Base-by-base conservation (phyloP, 116 monocot genomes). In the Zostera marina region DNA sequence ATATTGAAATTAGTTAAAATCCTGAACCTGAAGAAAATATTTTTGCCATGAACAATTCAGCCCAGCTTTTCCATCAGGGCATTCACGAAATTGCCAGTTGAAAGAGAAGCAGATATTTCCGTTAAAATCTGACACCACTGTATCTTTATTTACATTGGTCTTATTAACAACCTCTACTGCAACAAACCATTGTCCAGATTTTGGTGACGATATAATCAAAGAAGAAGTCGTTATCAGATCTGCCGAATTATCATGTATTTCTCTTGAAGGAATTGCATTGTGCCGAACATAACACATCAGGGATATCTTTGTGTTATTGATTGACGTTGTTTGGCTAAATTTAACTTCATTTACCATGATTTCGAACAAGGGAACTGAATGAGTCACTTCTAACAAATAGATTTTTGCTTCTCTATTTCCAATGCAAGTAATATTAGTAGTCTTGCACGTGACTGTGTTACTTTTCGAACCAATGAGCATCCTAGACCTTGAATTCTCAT, bases 131-230 rank as follows among this genome's bases (percentile, higher is more conserved):
- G 16, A 49, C 56, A 66, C 48, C 59, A 63, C 32, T 3, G 44
- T 24, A 47, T 11, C 22, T 40, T 24, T 32, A 65, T 74, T 76
- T 60, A 55, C 32, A 40, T 61, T 63, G 61, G 75, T 81, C 61
- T 60, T 64, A 52, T 74, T 94, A 55, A 76, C 45, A 49, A 66
- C 73, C 58, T 82, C 63, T 59, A 94, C 6, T 56, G 74, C 70
- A 73, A 88, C 72, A 40, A 73, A 94, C 88, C 88, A 88, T 2
- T 71, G 74, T 47, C 94, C 88, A 62, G 76, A 72, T 73, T 72
- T 68, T 44, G 88, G 88, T 4, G 63, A 75, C 11, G 73, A 77
- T 12, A 88, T 63, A 72, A 74, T 47, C 69, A 88, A 71, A 47
- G 77, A 71, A 25, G 42, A 19, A 52, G 52, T 62, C 58, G 73